phyloP scores from a whole-genome alignment of 1,139 yeast species.

The Magnusiomyces fungicola region DNA sequence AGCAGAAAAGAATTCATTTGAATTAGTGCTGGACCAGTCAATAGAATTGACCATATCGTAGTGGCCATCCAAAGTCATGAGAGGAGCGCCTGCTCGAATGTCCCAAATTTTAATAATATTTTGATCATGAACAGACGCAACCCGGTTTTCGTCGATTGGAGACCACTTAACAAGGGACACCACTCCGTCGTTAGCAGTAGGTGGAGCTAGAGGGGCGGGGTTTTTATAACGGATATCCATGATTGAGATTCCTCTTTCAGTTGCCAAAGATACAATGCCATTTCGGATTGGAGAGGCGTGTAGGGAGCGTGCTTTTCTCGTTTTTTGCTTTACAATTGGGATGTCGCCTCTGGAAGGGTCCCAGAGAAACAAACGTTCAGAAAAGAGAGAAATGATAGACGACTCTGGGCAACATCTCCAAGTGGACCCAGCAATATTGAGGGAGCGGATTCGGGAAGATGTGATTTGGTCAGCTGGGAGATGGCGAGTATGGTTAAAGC shows the following conservation, averaged over 20 bases:
- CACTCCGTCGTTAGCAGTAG: conserved; percentile 31
- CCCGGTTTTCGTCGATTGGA: conserved; percentile 47
- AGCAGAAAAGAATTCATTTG: conserved; percentile 53
- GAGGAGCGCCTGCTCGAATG: conserved; percentile 48
- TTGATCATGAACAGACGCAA: conserved; percentile 62
- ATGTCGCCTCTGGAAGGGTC: conserved; percentile 50
- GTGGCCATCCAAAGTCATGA: conserved; percentile 52
- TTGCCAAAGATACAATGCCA: conserved; percentile 55
- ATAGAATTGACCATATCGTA: conserved; percentile 47
- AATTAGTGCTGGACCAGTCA: conserved; percentile 45
- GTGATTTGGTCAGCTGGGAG: conserved; percentile 27
- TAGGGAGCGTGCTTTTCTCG: conserved; percentile 46
- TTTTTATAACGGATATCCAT: conserved; percentile 50
- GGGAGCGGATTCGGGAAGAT: conserved; percentile 33
- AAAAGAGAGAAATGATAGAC: conserved; percentile 50
- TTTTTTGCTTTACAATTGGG: conserved; percentile 48
- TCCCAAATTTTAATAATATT: conserved; percentile 67
- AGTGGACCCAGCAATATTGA: conserved; percentile 33
- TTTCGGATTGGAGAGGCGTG: conserved; percentile 45
- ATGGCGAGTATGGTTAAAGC: conserved; percentile 68
- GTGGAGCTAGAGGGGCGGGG: conserved; percentile 39
- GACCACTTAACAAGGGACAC: conserved; percentile 56
- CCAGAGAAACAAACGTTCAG: conserved; percentile 64
- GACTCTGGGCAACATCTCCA: conserved; percentile 41
- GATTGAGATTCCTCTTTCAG: conserved; percentile 62